These are phyloP conservation scores for Babesia sp. DNA, from an alignment of 169 alveolate species.

Conservation along the genomic window DNA sequence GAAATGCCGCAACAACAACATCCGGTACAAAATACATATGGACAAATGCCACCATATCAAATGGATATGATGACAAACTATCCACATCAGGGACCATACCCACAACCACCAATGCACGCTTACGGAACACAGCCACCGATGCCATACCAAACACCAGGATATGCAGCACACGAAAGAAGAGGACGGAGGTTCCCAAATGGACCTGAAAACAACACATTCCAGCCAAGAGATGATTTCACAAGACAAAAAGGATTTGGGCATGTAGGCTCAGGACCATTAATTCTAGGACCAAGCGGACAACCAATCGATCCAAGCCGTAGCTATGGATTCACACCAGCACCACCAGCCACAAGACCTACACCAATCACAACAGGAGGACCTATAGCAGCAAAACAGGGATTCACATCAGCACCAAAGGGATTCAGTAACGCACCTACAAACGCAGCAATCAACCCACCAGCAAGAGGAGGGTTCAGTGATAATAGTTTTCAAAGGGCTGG, in stretches of 20 bases:
- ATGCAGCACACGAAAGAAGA: not conserved
- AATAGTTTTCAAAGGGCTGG: not conserved
- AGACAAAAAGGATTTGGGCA: constrained; percentile 15
- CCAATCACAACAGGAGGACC: constrained; percentile 18
- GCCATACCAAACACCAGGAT: not conserved
- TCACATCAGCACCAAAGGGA: constrained; percentile 16
- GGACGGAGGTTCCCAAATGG: constrained; percentile 14
- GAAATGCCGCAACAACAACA: not conserved
- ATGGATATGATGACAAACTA: not conserved
- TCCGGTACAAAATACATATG: not conserved
- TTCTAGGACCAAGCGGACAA: constrained; percentile 46
- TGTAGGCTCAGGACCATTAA: constrained; percentile 25
- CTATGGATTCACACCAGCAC: not conserved
- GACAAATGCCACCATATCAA: not conserved
- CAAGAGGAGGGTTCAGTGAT: not conserved
- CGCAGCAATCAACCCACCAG: not conserved
- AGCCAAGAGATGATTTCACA: not conserved
- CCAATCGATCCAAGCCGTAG: constrained; percentile 18
- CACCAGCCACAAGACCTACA: not conserved
- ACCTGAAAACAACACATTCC: not conserved
- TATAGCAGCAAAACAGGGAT: not conserved
- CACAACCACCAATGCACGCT: not conserved
- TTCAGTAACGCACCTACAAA: constrained; percentile 3
- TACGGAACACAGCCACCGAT: too few relatives aligned
- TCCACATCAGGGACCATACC: constrained; percentile 1